These are phyloP conservation scores for Alternaria rosae DNA, from an alignment of 2,329 filamentous ascomycete genomes.

Conservation along the genomic window DNA sequence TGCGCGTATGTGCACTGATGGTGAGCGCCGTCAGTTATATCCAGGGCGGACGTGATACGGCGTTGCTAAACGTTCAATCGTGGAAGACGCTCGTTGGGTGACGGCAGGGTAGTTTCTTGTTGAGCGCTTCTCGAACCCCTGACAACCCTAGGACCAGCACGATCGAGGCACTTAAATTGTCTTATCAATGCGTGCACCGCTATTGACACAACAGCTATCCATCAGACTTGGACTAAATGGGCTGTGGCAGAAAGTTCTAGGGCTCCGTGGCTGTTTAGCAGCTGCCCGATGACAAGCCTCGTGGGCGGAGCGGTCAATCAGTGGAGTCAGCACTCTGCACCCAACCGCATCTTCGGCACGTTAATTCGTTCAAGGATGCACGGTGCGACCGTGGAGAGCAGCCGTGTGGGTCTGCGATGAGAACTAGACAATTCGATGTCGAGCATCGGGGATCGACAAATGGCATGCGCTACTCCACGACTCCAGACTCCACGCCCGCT, in stretches of 20 bases:
- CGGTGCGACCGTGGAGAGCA: slow-evolving; percentile 20
- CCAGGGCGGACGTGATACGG: slow-evolving; percentile 8
- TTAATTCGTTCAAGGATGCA: slow-evolving; percentile 16
- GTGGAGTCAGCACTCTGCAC: slow-evolving; percentile 23
- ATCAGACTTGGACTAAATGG: slow-evolving; percentile 2
- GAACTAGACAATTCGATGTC: slow-evolving; percentile 11
- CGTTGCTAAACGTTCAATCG: slow-evolving; percentile 14
- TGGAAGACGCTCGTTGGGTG: slow-evolving; percentile 14
- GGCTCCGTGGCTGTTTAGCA: slow-evolving; percentile 9
- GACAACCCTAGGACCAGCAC: slow-evolving; percentile 19
- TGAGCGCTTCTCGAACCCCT: slow-evolving; percentile 36
- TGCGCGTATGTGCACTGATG: neutral
- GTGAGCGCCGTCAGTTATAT: slow-evolving; percentile 5
- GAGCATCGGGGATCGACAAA: slow-evolving; percentile 19
- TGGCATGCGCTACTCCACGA: slow-evolving; percentile 14
- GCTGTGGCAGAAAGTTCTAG: slow-evolving; percentile 6
- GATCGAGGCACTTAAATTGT: slow-evolving; percentile 19
- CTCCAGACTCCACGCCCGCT: slow-evolving; percentile 5
- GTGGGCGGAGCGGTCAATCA: slow-evolving; percentile 14
- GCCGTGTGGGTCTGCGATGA: slow-evolving; percentile 17
- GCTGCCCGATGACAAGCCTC: slow-evolving; percentile 16
- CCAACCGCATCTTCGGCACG: slow-evolving; percentile 13
- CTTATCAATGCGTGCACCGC: slow-evolving; percentile 22
- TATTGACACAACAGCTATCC: neutral
- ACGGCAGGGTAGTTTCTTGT: slow-evolving; percentile 36